These are phyloP conservation scores for Gillenia trifoliata DNA, from an alignment of 306 rosid species.

Conservation along the genomic window DNA sequence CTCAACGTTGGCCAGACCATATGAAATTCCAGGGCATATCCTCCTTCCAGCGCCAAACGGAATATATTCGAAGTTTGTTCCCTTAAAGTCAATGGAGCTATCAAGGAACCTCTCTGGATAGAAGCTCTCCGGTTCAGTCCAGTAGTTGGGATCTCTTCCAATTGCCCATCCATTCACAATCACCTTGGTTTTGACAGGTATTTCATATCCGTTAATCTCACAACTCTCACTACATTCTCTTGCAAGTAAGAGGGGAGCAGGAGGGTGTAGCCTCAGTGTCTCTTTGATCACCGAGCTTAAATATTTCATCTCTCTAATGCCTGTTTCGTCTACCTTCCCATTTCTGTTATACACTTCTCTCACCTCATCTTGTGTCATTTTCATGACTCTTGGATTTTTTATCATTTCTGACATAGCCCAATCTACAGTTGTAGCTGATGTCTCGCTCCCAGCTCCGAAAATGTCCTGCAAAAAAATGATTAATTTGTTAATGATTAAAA, in stretches of 20 bases:
- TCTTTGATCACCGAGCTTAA: conserved; percentile 11
- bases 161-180: conserved; percentile 29
- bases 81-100: conserved; percentile 9
- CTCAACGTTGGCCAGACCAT: conserved; percentile 15
- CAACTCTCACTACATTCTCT: conserved; percentile 14
- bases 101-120: conserved; percentile 23
- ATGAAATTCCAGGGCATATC: conserved; percentile 10
- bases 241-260: conserved; percentile 15
- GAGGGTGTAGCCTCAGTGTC: conserved; percentile 19
- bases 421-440: conserved; percentile 16
- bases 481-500: neutral
- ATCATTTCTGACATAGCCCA: conserved; percentile 29
- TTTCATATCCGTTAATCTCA: conserved; percentile 15
- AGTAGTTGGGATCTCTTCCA: conserved; percentile 20
- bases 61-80: conserved; percentile 1
- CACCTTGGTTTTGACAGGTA: conserved; percentile 22
- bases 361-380: conserved; percentile 16
- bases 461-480: conserved; percentile 11
- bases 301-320: conserved; percentile 10
- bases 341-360: conserved; percentile 10
- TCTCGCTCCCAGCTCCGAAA: conserved; percentile 20
- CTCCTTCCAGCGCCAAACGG: conserved; percentile 26
- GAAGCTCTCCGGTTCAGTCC: conserved; percentile 21
- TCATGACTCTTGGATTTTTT: conserved; percentile 16
- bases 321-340: conserved; percentile 5